Base-by-base conservation (phyloP, 2,329 filamentous ascomycete species). In the Bipolaris sorokiniana region DNA sequence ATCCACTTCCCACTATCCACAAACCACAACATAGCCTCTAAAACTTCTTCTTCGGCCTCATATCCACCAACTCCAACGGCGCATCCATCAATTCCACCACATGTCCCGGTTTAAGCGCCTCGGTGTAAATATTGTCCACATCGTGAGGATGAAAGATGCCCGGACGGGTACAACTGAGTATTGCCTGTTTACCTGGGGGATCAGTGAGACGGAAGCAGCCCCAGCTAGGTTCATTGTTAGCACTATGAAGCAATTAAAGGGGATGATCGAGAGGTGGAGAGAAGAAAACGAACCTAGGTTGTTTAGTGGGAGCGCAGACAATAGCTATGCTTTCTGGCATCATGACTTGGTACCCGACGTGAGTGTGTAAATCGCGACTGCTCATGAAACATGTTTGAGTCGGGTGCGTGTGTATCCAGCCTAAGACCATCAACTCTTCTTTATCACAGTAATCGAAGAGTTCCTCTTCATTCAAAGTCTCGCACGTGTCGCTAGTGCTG, bases 371-470 rank as follows among this genome's bases (percentile, higher is more conserved):
- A 72, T 99, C 95, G 48, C 94, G 83, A 47, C 90, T 95, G 73
- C 92, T 97, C 91, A 99, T 96, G 75, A 99, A 99, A 77, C 95
- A 99, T 0, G 92, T 96, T 78, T 99, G 95, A 0, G 90, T 92
- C 0, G 95, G 95, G 75, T 99, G 95, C 0, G 95, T 99, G 74
- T 99, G 95, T 59, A 99, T 99, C 95, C 95, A 99, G 37, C 94
- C 94, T 5, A 97, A 83, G 51, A 96, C 87, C 76, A 97, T 86
- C 34, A 98, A 78, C 59, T 96, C 90, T 70, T 96, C 86, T 5
- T 83, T 83, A 67, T 95, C 90, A 71, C 93, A 96, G 74, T 94
- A 97, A 54, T 97, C 92, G 66, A 97, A 93, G 26, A 97, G 83
- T 0, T 87, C 86, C 28, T 86, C 85, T 75, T 96, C 92, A 64